Evolutionary conservation across 2,329 filamentous ascomycete genomes (phyloP), one percentile per base, ranked within the genome.

Genomic region (Diaporthe helianthi): DNA sequence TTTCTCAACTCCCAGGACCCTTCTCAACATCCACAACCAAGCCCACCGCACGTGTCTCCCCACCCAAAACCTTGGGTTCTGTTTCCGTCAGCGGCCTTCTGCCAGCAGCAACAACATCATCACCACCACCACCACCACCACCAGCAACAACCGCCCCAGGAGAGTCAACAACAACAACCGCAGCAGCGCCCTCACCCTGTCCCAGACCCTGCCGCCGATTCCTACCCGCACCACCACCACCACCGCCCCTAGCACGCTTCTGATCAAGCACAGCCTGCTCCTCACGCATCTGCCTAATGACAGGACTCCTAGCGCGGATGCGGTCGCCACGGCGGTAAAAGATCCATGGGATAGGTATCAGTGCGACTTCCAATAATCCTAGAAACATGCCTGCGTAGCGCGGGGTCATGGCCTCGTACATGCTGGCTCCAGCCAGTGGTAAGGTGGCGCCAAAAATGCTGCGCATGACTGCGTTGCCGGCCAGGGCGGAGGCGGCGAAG

Each of bases 381-480:
- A 95, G 80, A 47, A 94, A 80, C 0, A 90, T 93, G 0, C 90
- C 91, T 0, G 91, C 89, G 91, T 91, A 94, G 74, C 92, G 89
- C 1, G 92, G 87, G 0, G 89, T 89, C 19, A 96, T 80, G 0
- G 81, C 81, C 0, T 75, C 75, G 77, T 94, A 94, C 86, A 96
- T 89, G n/a, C 84, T 81, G 0, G 90, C 84, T 0, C 91, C 92
- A 1, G 91, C 91, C 0, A 95, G 82, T 0, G 92, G 92, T 19
- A 95, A 80, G 0, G 88, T 86, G 15, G 89, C 93, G 15, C 92
- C 92, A 58, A 93, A 83, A 1, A 91, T 75, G 61, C 86, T 90
- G 33, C 93, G 83, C 12, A 92, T 83, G 0, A 95, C 90, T 0
- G 90, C 86, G 74, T 94, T 95, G 0, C 92, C 91, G 0, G 92